These are phyloP conservation scores for Penicillium desertorum DNA, from an alignment of 495 filamentous ascomycete species.

Conservation along the genomic window DNA sequence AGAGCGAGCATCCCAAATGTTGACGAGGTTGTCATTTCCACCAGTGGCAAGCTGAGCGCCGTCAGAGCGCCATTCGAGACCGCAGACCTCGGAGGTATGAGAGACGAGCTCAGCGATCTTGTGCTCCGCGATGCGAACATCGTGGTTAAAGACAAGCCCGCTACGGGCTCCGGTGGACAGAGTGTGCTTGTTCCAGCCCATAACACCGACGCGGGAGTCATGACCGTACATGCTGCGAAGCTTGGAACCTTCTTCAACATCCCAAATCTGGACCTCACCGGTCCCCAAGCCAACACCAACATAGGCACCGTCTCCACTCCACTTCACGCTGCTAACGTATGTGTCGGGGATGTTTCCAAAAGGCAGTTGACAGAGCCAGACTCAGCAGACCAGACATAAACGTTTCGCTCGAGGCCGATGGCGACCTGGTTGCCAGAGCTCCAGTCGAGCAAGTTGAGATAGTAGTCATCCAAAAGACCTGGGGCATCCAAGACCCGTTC, in stretches of 20 bases:
- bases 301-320: slow-evolving; percentile 96
- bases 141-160: slow-evolving; percentile 97
- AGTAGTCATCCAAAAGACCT: slow-evolving; percentile 96
- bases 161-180: slow-evolving; percentile 92
- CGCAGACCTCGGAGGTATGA: slow-evolving; percentile 96
- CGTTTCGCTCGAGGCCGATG: slow-evolving; percentile 92
- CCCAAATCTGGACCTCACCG: slow-evolving; percentile 99
- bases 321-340: slow-evolving; percentile 97
- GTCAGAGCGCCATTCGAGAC: slow-evolving; percentile 94
- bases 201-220: slow-evolving; percentile 92
- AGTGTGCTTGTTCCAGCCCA: slow-evolving; percentile 98
- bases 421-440: slow-evolving; percentile 96
- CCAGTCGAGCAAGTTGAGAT: slow-evolving; percentile 98
- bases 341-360: slow-evolving; percentile 84
- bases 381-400: slow-evolving; percentile 99
- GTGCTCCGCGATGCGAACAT: slow-evolving; percentile 96
- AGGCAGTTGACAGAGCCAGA: slow-evolving; percentile 83
- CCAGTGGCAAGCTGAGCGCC: slow-evolving; percentile 95
- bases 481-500: slow-evolving; percentile 98
- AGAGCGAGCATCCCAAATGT: slow-evolving; percentile 97
- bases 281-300: slow-evolving; percentile 92
- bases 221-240: slow-evolving; percentile 98
- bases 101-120: slow-evolving; percentile 95
- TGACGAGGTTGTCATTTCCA: slow-evolving; percentile 97
- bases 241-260: slow-evolving; percentile 92